These are phyloP conservation scores for Licmophora abbreviata DNA, from an alignment of 108 stramenopile species.

Conservation along the genomic window DNA sequence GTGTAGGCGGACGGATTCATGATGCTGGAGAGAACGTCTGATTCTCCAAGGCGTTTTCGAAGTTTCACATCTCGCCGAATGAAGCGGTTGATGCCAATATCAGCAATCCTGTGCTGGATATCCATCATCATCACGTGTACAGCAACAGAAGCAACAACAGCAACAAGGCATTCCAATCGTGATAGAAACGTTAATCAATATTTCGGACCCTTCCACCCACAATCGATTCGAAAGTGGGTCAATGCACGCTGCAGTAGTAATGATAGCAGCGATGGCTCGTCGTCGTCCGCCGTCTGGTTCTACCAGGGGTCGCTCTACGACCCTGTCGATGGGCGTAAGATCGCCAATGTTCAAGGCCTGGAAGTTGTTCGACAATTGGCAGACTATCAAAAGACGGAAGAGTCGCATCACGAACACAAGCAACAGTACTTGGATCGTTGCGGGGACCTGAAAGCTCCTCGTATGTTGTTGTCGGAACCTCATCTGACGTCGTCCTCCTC, in stretches of 20 bases:
- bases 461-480: too few relatives aligned
- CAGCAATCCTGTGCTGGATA: too few relatives aligned
- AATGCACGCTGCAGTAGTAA: constrained; percentile 3
- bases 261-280: too few relatives aligned
- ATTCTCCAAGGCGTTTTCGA: too few relatives aligned
- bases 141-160: too few relatives aligned
- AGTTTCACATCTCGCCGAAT: too few relatives aligned
- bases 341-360: constrained; percentile 64
- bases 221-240: background rate
- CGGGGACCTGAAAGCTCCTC: constrained; percentile 5
- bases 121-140: too few relatives aligned
- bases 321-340: constrained; percentile 53
- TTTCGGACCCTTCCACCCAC: constrained; percentile 1
- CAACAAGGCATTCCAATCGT: too few relatives aligned
- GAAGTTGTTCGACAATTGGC: constrained; percentile 44
- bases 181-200: too few relatives aligned
- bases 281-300: constrained; percentile 15
- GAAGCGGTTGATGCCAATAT: too few relatives aligned
- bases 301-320: constrained; percentile 37
- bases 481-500: constrained; percentile 3
- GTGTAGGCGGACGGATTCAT: too few relatives aligned
- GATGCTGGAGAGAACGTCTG: too few relatives aligned
- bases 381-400: constrained; percentile 3
- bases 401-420: constrained; percentile 4
- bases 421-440: constrained; percentile 3